phyloP scores from a whole-genome alignment of 1,139 yeast genomes.

The Ogataea hybrid region DNA sequence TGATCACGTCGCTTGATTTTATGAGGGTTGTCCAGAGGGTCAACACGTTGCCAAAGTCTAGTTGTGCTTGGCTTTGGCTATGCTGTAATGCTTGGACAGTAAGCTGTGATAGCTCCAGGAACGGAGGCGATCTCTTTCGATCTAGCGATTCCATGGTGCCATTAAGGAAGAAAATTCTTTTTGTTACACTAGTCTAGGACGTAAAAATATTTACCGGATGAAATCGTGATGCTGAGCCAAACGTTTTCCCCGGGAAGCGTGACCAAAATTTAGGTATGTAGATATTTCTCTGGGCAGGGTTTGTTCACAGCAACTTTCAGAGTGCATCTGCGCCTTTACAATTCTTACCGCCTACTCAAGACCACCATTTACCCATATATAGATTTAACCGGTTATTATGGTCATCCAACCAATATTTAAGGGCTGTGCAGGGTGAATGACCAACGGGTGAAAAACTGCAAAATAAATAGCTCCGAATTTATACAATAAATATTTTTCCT shows the following conservation, averaged over 20 bases:
- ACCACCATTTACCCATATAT: too few relatives aligned
- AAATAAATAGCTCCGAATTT: not conserved
- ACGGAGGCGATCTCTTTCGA: slow-evolving; percentile 36
- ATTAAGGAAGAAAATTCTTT: slow-evolving; percentile 1
- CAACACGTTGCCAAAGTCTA: slow-evolving; percentile 44
- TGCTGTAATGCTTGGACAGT: slow-evolving; percentile 33
- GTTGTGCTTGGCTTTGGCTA: slow-evolving; percentile 21
- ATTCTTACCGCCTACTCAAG: not conserved
- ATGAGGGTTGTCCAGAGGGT: slow-evolving; percentile 53
- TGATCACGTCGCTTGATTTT: slow-evolving; percentile 49
- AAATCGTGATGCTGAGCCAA: not conserved
- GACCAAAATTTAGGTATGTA: slow-evolving; percentile 1
- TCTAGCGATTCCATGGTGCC: slow-evolving; percentile 22
- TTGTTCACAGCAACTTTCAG: not conserved
- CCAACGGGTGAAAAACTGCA: not conserved
- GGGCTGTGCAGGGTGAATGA: slow-evolving; percentile 9
- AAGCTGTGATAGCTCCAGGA: slow-evolving; percentile 36
- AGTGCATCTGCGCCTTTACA: not conserved
- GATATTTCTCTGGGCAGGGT: not conserved
- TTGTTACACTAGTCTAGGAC: slow-evolving; percentile 1
- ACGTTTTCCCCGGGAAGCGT: slow-evolving; percentile 9
- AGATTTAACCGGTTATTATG: too few relatives aligned
- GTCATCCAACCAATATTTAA: too few relatives aligned
- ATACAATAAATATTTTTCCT: not conserved
- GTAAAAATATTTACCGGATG: slow-evolving; percentile 8